These are phyloP conservation scores for Micractinium sp. DNA, from an alignment of 139 green algal species.

Conservation along the genomic window DNA sequence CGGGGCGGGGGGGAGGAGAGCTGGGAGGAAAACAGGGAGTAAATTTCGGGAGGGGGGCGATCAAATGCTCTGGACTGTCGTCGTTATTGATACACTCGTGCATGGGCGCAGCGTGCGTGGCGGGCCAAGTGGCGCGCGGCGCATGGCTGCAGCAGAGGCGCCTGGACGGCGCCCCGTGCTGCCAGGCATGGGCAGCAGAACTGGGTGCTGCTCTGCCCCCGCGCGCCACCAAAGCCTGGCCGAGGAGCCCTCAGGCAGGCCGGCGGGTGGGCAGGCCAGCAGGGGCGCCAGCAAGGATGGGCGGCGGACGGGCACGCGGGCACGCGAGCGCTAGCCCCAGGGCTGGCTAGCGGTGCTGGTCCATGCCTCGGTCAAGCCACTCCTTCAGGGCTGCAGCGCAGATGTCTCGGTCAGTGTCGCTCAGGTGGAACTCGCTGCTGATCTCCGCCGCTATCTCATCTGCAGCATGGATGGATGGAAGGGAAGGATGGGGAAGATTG, in stretches of 20 bases:
- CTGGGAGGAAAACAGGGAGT: background rate
- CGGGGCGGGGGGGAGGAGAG: background rate
- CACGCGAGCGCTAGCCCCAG: too few species aligned
- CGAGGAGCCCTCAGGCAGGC: too few species aligned
- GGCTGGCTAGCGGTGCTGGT: too few species aligned
- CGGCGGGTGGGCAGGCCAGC: background rate
- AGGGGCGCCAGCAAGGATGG: too few species aligned
- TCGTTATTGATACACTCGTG: conserved; percentile 28
- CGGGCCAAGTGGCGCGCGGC: background rate
- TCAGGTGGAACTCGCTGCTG: conserved; percentile 88
- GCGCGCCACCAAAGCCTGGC: too few species aligned
- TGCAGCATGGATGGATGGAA: conserved; percentile 35
- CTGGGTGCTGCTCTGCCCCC: too few species aligned
- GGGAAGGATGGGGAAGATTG: too few species aligned
- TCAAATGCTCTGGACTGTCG: conserved; percentile 14
- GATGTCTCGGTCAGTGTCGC: conserved; percentile 89
- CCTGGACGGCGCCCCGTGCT: background rate
- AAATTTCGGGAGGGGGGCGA: conserved; percentile 10
- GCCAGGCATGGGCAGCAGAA: background rate
- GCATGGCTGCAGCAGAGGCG: background rate
- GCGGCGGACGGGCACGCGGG: too few species aligned
- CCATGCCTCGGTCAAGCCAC: conserved; percentile 81
- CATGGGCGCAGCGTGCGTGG: background rate
- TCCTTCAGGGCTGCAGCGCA: conserved; percentile 89
- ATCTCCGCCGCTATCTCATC: conserved; percentile 95